These are phyloP conservation scores for Lipomyces anomalus DNA, from an alignment of 805 yeast species.

Conservation along the genomic window DNA sequence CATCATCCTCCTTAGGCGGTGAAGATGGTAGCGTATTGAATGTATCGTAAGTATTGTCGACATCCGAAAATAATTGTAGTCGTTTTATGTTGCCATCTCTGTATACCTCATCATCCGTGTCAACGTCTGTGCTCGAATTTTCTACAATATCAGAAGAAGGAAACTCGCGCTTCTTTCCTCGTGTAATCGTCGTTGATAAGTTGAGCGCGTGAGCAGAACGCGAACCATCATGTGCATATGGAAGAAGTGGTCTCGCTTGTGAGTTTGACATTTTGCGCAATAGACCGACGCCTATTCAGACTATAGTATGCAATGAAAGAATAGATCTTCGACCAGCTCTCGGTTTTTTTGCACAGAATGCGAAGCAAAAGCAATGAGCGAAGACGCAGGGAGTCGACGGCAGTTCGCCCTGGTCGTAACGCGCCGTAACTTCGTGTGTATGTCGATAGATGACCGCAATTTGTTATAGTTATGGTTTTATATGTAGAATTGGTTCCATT, in stretches of 20 bases:
- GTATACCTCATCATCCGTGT: neutral
- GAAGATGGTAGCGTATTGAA: constrained; percentile 18
- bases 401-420: too few species aligned
- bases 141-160: constrained; percentile 21
- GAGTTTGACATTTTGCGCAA: neutral
- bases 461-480: too few species aligned
- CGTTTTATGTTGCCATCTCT: constrained; percentile 6
- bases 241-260: constrained; percentile 16
- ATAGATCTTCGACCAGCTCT: too few species aligned
- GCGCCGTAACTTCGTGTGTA: too few species aligned
- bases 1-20: constrained; percentile 12
- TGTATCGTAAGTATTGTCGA: constrained; percentile 7
- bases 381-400: too few species aligned
- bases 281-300: too few species aligned
- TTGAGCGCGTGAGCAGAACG: constrained; percentile 14
- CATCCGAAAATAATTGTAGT: constrained; percentile 3
- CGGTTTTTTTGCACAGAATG: too few species aligned
- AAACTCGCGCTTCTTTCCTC: constrained; percentile 19
- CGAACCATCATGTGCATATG: constrained; percentile 19
- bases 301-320: too few species aligned
- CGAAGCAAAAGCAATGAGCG: too few species aligned
- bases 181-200: constrained; percentile 7
- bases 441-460: too few species aligned
- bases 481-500: too few species aligned
- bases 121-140: constrained; percentile 7